Conservation (phyloP, 1,284 basidiomycete genomes). For the Puccinia novopanici region DNA sequence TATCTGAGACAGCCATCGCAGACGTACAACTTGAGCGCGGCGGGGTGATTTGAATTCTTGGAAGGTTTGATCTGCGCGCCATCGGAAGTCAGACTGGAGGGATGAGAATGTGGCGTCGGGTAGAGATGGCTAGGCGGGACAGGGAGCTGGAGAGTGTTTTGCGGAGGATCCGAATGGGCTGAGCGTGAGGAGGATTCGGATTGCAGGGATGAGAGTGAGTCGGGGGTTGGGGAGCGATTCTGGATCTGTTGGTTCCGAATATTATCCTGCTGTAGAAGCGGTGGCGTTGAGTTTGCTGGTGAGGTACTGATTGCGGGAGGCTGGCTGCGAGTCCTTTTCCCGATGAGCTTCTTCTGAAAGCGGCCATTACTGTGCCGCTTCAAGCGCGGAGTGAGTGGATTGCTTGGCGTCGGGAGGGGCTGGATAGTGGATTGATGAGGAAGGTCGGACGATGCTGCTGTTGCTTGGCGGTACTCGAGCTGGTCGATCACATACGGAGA, state of each 20-base stretch:
- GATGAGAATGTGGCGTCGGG: constrained; percentile 1
- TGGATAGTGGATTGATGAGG: not conserved
- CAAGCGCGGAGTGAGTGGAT: not conserved
- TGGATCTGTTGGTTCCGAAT: not conserved
- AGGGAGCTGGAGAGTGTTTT: not conserved
- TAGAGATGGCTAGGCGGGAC: constrained; percentile 18
- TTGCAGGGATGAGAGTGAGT: constrained; percentile 7
- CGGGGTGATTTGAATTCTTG: not conserved
- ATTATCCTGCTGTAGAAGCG: not conserved
- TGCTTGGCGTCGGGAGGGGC: constrained; percentile 4
- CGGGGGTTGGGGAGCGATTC: not conserved
- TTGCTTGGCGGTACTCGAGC: constrained; percentile 26
- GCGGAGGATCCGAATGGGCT: not conserved
- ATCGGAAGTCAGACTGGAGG: constrained; percentile 12
- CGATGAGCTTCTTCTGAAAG: constrained; percentile 16
- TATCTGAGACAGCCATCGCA: constrained; percentile 97
- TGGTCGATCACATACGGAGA: constrained; percentile 58
- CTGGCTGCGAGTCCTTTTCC: not conserved
- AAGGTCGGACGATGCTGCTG: not conserved
- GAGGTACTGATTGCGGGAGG: not conserved
- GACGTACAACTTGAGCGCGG: constrained; percentile 67
- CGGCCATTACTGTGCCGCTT: constrained; percentile 21
- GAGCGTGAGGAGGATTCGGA: constrained; percentile 1
- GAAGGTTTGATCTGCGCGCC: not conserved
- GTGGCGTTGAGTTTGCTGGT: not conserved